Base-by-base conservation (phyloP, 2,329 filamentous ascomycete genomes). In the Mollisiaceae sp. region DNA sequence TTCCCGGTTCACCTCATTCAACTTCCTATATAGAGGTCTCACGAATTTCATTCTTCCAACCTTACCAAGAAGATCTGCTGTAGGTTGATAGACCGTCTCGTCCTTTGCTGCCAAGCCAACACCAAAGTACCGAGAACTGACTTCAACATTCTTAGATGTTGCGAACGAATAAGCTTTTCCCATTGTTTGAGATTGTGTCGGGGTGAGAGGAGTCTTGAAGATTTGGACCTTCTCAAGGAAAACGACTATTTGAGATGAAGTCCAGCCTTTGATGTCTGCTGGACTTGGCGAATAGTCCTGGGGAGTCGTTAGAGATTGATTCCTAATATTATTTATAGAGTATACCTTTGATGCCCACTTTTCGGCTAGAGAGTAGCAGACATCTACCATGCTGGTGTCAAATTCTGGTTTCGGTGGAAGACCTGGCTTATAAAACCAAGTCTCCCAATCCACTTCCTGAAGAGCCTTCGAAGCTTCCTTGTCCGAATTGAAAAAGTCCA, bases 31-130 rank as follows among this genome's bases (percentile, higher is more conserved):
- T 75, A 98, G 79, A 24, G 94, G 93, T 57, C 94, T 84, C 65
- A 98, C 94, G 78, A 94, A 98, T 85, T 98, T 98, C 95, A 99
- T 98, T 64, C 95, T 84, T 14, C 95, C 95, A 27, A 97, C 93
- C 60, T 85, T 84, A 38, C 92, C 91, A 45, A 98, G 82, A 63
- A 97, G 82, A 65, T 91, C 86, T 1, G 90, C 88, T 0, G 92
- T 87, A 1, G 89, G 89, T 66, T 86, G 76, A 73, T 94, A 92
- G 43, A 91, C 86, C 64, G 83, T 85, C 60, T 84, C 78, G 72
- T 93, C 91, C 64, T 88, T 86, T 14, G 92, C 91, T 72, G 86
- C 86, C 74, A 99, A 84, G 1, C 92, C 92, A 39, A 97, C 86
- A 62, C 88, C 86, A 74, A 92, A 91, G 79, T 92, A 98, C 0